A percentile compares a stretch with the other conserved stretches of the same genome.
phyloP scores from a whole-genome alignment of 768 basidiomycete species.

The Plicaturopsis crispa region DNA sequence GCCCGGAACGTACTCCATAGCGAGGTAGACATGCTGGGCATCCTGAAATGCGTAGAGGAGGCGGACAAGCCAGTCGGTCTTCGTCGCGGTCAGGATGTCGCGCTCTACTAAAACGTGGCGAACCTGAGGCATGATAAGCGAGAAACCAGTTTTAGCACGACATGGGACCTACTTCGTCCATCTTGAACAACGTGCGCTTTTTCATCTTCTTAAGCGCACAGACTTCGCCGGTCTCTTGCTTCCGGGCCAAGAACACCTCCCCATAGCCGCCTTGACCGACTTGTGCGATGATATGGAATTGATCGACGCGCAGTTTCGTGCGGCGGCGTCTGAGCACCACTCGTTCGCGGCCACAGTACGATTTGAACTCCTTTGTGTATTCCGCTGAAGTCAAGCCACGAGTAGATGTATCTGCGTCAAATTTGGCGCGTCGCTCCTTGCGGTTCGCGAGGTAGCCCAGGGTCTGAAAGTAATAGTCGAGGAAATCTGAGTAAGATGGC shows the following conservation, averaged over 20 bases:
- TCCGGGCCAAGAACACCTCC: conserved; percentile 92
- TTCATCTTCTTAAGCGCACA: conserved; percentile 98
- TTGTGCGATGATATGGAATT: conserved; percentile 98
- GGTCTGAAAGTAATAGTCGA: conserved; percentile 97
- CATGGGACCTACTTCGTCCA: conserved; percentile 84
- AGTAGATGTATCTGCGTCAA: conserved; percentile 73
- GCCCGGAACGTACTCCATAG: conserved; percentile 99
- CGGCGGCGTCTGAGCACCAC: conserved; percentile 88
- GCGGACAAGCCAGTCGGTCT: conserved; percentile 94
- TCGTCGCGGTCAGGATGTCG: conserved; percentile 95
- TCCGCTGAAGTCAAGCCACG: conserved; percentile 52
- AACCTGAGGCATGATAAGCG: too few species aligned
- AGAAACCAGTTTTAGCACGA: too few species aligned
- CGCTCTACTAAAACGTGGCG: conserved; percentile 98
- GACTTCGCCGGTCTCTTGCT: conserved; percentile 92
- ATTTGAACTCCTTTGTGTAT: conserved; percentile 77
- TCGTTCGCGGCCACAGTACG: conserved; percentile 90
- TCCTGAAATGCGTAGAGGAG: conserved; percentile 98
- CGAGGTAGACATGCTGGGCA: conserved; percentile 82
- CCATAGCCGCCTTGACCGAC: conserved; percentile 99
- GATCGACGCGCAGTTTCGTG: conserved; percentile 86
- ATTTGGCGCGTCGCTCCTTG: conserved; percentile 75
- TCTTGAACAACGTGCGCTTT: conserved; percentile 91
- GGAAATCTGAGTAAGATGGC: conserved; percentile 57
- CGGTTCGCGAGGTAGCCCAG: conserved; percentile 84